Evolutionary conservation across 1,284 basidiomycete genomes (phyloP).

Genomic region (Rhodotorula sp.): DNA sequence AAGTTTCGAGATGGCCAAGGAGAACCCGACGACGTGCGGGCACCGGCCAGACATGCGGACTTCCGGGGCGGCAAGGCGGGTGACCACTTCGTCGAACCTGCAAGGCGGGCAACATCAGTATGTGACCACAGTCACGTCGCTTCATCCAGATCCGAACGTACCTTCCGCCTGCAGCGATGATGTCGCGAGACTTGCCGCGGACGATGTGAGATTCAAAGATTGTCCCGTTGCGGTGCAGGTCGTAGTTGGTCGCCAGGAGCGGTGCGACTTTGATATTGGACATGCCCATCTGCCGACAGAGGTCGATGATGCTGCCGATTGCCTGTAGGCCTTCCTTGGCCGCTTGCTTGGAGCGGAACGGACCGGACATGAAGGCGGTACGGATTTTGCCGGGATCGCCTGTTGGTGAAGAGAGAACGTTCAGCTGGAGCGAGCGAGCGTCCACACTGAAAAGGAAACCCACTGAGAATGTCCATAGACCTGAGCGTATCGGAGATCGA

Average conservation of each 20-base stretch:
- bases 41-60: conserved; percentile 38
- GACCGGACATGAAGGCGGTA: conserved; percentile 11
- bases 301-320: conserved; percentile 48
- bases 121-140: too few species aligned
- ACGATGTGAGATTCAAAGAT: conserved; percentile 56
- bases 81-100: conserved; percentile 56
- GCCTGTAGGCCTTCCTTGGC: conserved; percentile 38
- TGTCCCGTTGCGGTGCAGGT: conserved; percentile 55
- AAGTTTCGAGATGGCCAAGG: conserved; percentile 56
- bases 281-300: conserved; percentile 53
- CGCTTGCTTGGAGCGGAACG: conserved; percentile 30
- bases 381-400: conserved; percentile 30
- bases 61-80: conserved; percentile 53
- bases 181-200: conserved; percentile 52
- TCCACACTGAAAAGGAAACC: background rate
- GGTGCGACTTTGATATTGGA: conserved; percentile 54
- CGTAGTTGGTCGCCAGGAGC: conserved; percentile 48
- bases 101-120: background rate
- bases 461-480: conserved; percentile 29
- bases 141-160: conserved; percentile 17
- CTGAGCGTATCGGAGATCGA: conserved; percentile 35
- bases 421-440: too few species aligned
- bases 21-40: conserved; percentile 56
- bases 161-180: conserved; percentile 54
- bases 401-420: background rate